These are phyloP conservation scores for Piloderma croceum DNA, from an alignment of 768 basidiomycete species.

Conservation along the genomic window DNA sequence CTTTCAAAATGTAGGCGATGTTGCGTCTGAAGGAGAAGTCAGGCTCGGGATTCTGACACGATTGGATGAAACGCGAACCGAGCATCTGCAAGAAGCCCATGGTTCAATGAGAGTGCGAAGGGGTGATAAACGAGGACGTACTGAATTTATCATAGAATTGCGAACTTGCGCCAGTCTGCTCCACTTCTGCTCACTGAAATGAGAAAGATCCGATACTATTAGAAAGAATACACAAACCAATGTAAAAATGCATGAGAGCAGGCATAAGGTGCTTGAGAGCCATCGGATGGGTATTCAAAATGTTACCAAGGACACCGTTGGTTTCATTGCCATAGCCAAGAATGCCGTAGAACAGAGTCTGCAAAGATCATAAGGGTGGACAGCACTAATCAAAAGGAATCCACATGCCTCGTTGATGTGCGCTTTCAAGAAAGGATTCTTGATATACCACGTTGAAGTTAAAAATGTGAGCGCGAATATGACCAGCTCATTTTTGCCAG, in stretches of 20 bases:
- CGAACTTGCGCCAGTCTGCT: slow-evolving; percentile 94
- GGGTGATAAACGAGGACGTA: slow-evolving; percentile 33
- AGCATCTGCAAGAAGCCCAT: slow-evolving; percentile 47
- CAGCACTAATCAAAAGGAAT: not conserved
- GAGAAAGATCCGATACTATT: slow-evolving; percentile 4
- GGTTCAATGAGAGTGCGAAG: no score
- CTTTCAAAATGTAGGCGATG: slow-evolving; percentile 81
- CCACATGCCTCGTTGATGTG: slow-evolving; percentile 84
- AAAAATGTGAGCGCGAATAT: slow-evolving; percentile 88
- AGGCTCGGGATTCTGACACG: slow-evolving; percentile 4
- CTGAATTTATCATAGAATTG: slow-evolving; percentile 99
- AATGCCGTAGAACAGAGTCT: slow-evolving; percentile 36
- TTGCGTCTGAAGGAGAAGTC: slow-evolving; percentile 55
- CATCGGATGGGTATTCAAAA: slow-evolving; percentile 79
- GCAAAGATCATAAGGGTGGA: not conserved
- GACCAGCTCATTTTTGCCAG: slow-evolving; percentile 82
- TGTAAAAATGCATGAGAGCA: slow-evolving; percentile 90
- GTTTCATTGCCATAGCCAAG: slow-evolving; percentile 61
- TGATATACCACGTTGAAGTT: slow-evolving; percentile 94
- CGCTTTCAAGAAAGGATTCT: slow-evolving; percentile 95
- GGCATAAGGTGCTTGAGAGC: slow-evolving; percentile 88
- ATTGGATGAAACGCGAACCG: slow-evolving; percentile 29
- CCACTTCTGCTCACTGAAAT: slow-evolving; percentile 63
- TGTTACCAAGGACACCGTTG: slow-evolving; percentile 70
- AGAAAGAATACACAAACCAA: slow-evolving; percentile 48